Evolutionary conservation across 2,329 filamentous ascomycete genomes (phyloP).

Genomic region (Aspergillus sp.): DNA sequence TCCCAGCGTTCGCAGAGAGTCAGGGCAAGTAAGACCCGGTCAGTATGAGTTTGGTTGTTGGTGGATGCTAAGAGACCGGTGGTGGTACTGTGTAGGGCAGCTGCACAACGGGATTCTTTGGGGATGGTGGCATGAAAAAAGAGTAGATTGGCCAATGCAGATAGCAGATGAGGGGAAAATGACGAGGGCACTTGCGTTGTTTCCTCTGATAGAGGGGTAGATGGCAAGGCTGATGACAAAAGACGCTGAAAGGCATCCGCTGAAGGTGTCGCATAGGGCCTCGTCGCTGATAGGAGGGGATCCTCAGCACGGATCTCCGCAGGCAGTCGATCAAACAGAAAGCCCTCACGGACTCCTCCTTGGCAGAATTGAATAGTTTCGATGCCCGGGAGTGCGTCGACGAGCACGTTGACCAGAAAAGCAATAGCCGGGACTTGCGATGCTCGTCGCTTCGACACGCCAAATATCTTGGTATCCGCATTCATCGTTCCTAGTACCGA

Average conservation of each 20-base stretch:
- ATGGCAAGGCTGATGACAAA: constrained; percentile 44
- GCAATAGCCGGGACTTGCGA: constrained; percentile 78
- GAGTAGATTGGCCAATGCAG: constrained; percentile 54
- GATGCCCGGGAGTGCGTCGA: constrained; percentile 62
- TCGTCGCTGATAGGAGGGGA: constrained; percentile 60
- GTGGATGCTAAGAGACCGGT: constrained; percentile 59
- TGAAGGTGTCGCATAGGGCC: constrained; percentile 45
- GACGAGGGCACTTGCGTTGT: constrained; percentile 29
- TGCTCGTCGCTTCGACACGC: constrained; percentile 72
- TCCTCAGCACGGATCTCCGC: constrained; percentile 53
- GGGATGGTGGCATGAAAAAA: constrained; percentile 47
- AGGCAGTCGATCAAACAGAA: constrained; percentile 65
- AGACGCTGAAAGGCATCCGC: constrained; percentile 42
- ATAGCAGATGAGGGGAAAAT: constrained; percentile 44
- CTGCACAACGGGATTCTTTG: constrained; percentile 54
- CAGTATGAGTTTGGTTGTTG: constrained; percentile 67
- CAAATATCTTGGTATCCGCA: constrained; percentile 47
- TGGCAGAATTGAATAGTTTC: constrained; percentile 74
- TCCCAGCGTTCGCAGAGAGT: constrained; percentile 69
- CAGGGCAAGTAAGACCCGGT: constrained; percentile 64
- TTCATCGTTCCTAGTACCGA: constrained; percentile 37
- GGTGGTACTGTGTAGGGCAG: constrained; percentile 66
- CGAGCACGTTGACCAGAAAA: constrained; percentile 69
- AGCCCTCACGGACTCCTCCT: constrained; percentile 80
- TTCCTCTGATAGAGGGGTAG: constrained; percentile 9